Base-by-base conservation (phyloP, 2,329 filamentous ascomycete genomes). In the Diplodia scrobiculata region DNA sequence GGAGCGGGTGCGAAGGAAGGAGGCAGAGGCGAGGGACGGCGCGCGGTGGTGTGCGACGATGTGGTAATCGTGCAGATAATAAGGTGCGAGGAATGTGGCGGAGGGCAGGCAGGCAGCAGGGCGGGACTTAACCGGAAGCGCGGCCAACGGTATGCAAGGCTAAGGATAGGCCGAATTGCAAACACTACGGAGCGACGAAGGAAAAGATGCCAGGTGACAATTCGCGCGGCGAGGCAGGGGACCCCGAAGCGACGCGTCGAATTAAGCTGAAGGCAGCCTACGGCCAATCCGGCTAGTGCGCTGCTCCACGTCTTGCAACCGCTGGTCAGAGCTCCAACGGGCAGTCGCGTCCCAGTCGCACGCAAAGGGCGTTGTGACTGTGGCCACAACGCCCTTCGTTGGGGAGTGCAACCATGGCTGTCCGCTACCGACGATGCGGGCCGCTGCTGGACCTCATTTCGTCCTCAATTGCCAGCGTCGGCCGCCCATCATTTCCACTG, bases 41-140 rank as follows among this genome's bases (percentile, higher is more conserved):
- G 58, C 58, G 58, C 29, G 27, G 27, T 19, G 45, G 58, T 50
- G 58, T 62, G 65, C 55, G 50, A 51, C 65, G 65, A 66, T 66
- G 65, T 55, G 65, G 65, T 66, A 66, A 66, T 66, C 55, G 65
- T 63, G 65, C 65, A 66, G 65, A 19, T 53, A 45, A 45, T 53
- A 63, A 63, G 47, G 13, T n/a, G 32, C 47, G 32, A 41, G 60
- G 34, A 53, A 53, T 48, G 60, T 48, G 60, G 60, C 60, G 47
- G 60, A 32, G 34, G 17, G 14, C 34, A 19, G n/a, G 60, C 47
- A 53, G 60, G 60, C 48, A 41, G 32, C 47, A 48, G 52, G 29
- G 5, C 52, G 52, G 52, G 34, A 34, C 36, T 27, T 45, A 32
- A 41, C 55, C 38, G 55, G 54, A 32, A 32, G 47, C 27, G 59